phyloP scores from a whole-genome alignment of 1,284 basidiomycete species.

The Blastosporella zonata region DNA sequence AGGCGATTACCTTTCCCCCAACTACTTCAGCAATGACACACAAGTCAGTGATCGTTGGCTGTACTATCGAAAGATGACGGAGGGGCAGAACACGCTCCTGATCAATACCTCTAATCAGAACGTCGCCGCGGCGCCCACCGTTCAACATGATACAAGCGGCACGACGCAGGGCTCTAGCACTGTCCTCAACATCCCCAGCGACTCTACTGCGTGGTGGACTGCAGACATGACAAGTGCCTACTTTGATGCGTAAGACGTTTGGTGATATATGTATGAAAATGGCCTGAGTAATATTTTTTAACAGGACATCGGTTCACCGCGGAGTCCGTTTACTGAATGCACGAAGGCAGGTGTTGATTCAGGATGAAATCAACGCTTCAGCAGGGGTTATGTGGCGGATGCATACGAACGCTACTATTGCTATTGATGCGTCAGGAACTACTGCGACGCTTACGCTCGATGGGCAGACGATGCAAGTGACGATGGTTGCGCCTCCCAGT shows the following conservation, averaged over 20 bases:
- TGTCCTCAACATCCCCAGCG: constrained; percentile 53
- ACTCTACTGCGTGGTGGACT: constrained; percentile 83
- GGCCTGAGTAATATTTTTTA: constrained; percentile 4
- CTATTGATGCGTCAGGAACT: constrained; percentile 41
- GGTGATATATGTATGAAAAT: background rate
- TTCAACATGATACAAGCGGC: constrained; percentile 53
- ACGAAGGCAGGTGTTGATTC: constrained; percentile 88
- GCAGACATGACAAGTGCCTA: constrained; percentile 83
- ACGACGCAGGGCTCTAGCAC: constrained; percentile 82
- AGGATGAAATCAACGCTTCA: constrained; percentile 74
- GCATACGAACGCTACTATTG: constrained; percentile 77
- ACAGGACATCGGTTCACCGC: constrained; percentile 67
- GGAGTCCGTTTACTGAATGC: constrained; percentile 87
- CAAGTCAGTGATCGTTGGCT: constrained; percentile 77
- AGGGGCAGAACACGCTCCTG: constrained; percentile 95
- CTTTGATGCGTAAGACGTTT: constrained; percentile 58
- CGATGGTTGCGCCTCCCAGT: constrained; percentile 57
- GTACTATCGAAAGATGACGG: constrained; percentile 95
- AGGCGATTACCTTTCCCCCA: constrained; percentile 72
- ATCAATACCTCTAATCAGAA: constrained; percentile 81
- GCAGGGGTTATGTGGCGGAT: constrained; percentile 83
- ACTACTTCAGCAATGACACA: constrained; percentile 71
- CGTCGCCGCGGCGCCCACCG: constrained; percentile 66
- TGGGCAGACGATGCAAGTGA: constrained; percentile 56
- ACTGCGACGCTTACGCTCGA: constrained; percentile 63